Percentiles rank a stretch among this genome's conserved stretches.
Evolutionary conservation across 305 asterid genomes (phyloP).

Genomic region (Rubia tinctorum): DNA sequence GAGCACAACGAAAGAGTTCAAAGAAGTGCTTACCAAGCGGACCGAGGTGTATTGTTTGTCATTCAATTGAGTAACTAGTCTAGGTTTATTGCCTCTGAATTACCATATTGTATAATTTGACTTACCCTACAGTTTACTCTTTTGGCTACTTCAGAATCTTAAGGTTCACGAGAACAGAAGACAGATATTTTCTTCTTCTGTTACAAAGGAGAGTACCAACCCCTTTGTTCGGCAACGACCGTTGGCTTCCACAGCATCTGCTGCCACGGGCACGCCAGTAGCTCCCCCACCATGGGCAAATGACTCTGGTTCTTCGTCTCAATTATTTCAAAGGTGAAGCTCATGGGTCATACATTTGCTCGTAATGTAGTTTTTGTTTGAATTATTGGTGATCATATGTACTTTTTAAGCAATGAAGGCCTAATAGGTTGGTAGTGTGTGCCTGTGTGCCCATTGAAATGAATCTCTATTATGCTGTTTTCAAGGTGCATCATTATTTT

Average conservation of each 20-base stretch:
- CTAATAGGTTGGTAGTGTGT: not conserved
- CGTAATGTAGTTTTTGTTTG: not conserved
- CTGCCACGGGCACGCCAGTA: conserved; percentile 9
- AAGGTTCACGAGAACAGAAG: conserved; percentile 83
- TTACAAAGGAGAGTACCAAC: conserved; percentile 54
- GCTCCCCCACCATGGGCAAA: conserved; percentile 36
- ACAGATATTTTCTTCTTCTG: conserved; percentile 63
- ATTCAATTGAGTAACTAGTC: conserved; percentile 4
- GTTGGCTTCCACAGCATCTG: conserved; percentile 40
- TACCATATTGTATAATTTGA: not conserved
- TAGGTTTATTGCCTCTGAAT: not conserved
- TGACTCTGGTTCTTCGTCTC: conserved; percentile 36
- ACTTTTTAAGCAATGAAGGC: not conserved
- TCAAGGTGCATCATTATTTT: not conserved
- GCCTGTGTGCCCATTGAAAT: no score
- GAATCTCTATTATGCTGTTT: not conserved
- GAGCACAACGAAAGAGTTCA: conserved; percentile 86
- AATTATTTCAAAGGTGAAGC: conserved; percentile 35
- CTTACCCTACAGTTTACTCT: conserved; percentile 6
- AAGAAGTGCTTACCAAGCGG: conserved; percentile 83
- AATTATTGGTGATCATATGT: not conserved
- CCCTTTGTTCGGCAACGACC: conserved; percentile 93
- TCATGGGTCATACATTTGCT: not conserved
- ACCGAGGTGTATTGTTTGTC: conserved; percentile 57
- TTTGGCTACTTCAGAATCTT: conserved; percentile 51